phyloP scores from a whole-genome alignment of 228 moss, liverwort and hornwort genomes.

The Sphagnum fallax region DNA sequence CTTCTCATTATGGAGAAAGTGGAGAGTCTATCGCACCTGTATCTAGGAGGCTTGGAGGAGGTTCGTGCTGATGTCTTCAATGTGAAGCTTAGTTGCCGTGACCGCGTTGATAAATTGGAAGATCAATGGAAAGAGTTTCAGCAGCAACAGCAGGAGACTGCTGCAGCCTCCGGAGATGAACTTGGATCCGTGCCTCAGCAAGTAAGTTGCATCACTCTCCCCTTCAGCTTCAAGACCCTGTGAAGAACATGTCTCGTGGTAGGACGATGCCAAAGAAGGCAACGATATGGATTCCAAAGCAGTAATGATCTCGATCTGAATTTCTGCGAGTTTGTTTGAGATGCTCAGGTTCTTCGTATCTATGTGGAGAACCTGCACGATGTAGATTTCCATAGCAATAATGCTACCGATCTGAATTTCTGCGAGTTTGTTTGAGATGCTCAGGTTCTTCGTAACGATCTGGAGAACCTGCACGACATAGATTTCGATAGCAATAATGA shows the following conservation, averaged over 20 bases:
- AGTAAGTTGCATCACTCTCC: conserved; percentile 8
- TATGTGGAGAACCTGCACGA: too few species aligned
- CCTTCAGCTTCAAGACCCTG: not conserved
- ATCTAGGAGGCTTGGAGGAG: conserved; percentile 92
- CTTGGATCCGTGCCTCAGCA: conserved; percentile 38
- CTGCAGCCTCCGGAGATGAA: conserved; percentile 1
- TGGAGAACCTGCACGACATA: too few species aligned
- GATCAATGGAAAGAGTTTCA: conserved; percentile 54
- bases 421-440: too few species aligned
- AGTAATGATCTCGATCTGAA: too few species aligned
- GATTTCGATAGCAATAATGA: too few species aligned
- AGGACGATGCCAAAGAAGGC: not conserved
- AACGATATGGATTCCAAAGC: too few species aligned
- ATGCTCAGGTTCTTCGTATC: too few species aligned
- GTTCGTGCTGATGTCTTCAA: conserved; percentile 73
- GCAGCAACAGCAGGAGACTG: conserved; percentile 43
- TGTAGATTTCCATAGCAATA: too few species aligned
- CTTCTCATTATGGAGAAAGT: conserved; percentile 88
- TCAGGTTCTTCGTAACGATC: too few species aligned
- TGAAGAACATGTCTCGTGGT: conserved; percentile 1
- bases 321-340: too few species aligned
- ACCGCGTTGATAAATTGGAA: conserved; percentile 81
- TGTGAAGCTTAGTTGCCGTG: conserved; percentile 77
- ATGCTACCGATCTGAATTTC: too few species aligned
- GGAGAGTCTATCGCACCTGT: conserved; percentile 80